These are phyloP conservation scores for Colletotrichum somersetense DNA, from an alignment of 2,329 filamentous ascomycete species.

Conservation along the genomic window DNA sequence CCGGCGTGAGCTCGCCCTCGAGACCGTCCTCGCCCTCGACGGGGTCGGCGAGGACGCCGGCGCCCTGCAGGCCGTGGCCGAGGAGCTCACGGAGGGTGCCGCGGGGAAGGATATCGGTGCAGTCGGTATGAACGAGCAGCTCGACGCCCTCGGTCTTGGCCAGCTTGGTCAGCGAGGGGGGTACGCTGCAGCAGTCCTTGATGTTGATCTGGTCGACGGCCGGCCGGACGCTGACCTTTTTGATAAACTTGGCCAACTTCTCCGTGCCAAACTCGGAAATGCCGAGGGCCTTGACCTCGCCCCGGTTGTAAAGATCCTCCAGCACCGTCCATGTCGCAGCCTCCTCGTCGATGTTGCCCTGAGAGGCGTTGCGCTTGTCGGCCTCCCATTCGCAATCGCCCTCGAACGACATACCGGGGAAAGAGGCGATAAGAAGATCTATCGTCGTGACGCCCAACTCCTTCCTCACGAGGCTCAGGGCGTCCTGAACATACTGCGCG, in stretches of 20 bases:
- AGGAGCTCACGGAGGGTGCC: slow-evolving; percentile 89
- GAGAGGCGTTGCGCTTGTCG: slow-evolving; percentile 70
- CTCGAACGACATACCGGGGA: slow-evolving; percentile 93
- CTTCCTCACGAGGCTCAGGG: slow-evolving; percentile 82
- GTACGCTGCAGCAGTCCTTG: slow-evolving; percentile 94
- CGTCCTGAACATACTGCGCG: slow-evolving; percentile 79
- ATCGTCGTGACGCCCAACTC: slow-evolving; percentile 82
- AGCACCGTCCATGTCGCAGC: slow-evolving; percentile 77
- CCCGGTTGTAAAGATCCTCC: slow-evolving; percentile 78
- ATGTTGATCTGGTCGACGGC: slow-evolving; percentile 96
- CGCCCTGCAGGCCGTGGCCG: slow-evolving; percentile 77
- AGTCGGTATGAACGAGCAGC: slow-evolving; percentile 93
- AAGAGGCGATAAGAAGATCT: slow-evolving; percentile 91
- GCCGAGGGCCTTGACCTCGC: slow-evolving; percentile 81
- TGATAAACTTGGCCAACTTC: slow-evolving; percentile 82
- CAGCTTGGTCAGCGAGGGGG: slow-evolving; percentile 84
- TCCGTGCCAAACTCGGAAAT: slow-evolving; percentile 92
- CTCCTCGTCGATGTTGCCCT: slow-evolving; percentile 76
- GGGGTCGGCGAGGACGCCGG: slow-evolving; percentile 78
- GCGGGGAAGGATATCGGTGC: slow-evolving; percentile 87
- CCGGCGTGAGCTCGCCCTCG: slow-evolving; percentile 82
- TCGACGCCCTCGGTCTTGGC: slow-evolving; percentile 89
- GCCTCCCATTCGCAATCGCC: slow-evolving; percentile 88
- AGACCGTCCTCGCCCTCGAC: slow-evolving; percentile 68
- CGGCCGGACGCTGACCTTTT: slow-evolving; percentile 77